Percentiles rank a stretch among this genome's conserved stretches.
Evolutionary conservation across 768 basidiomycete species (phyloP).

Genomic region (Stropharia rugosoannulata): DNA sequence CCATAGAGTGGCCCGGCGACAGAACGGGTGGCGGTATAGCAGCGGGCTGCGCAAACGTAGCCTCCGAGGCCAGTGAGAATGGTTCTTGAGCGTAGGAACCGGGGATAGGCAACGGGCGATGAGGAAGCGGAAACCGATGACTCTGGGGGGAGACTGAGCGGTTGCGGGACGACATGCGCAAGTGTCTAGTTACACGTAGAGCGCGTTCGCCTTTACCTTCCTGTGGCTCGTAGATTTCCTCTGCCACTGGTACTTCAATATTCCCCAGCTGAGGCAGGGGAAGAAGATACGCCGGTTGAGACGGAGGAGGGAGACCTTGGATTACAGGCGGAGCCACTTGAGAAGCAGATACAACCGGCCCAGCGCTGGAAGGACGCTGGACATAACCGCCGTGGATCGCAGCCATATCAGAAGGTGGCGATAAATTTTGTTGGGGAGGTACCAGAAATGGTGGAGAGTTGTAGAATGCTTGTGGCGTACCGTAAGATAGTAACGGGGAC

Average conservation of each 20-base stretch:
- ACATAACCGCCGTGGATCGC: conserved; percentile 13
- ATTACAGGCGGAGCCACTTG: conserved; percentile 27
- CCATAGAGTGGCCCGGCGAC: conserved; percentile 19
- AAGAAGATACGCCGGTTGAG: conserved; percentile 28
- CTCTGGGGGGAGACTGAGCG: conserved; percentile 64
- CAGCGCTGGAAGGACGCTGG: conserved; percentile 54
- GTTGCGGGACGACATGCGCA: conserved; percentile 54
- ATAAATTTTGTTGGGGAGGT: conserved; percentile 15
- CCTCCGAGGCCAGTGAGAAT: no score
- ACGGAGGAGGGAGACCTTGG: conserved; percentile 34
- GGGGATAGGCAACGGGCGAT: conserved; percentile 11
- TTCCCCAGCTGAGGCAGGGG: conserved; percentile 17
- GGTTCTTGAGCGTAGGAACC: no score
- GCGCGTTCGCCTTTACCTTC: conserved; percentile 64
- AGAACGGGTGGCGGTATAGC: conserved; percentile 16
- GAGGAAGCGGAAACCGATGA: conserved; percentile 47
- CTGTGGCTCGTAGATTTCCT: conserved; percentile 35
- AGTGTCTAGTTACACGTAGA: conserved; percentile 56
- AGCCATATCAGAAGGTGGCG: conserved; percentile 7
- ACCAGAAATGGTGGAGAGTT: conserved; percentile 14
- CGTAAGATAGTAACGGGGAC: conserved; percentile 14
- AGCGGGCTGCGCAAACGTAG: no score
- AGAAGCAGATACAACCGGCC: conserved; percentile 29
- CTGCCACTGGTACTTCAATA: conserved; percentile 1
- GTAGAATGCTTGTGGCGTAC: conserved; percentile 12